phyloP scores from a whole-genome alignment of 306 rosid genomes.

The Gleditsia sinensis region DNA sequence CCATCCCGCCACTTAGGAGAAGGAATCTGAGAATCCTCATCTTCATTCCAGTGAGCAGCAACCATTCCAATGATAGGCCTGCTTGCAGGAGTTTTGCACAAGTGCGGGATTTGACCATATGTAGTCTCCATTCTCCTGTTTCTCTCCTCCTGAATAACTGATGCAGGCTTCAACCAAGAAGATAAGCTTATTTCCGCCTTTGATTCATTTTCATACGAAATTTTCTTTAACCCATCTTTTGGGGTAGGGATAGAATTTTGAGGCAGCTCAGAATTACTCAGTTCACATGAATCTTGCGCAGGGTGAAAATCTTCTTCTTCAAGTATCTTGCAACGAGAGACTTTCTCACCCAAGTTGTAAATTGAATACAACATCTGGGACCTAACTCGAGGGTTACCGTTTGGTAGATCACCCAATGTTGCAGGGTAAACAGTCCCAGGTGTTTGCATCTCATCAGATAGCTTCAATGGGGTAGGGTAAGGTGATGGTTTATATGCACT shows the following conservation, averaged over 20 bases:
- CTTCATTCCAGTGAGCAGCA: slow-evolving; percentile 86
- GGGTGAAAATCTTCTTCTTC: slow-evolving; percentile 48
- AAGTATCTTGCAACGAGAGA: slow-evolving; percentile 41
- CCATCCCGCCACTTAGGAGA: slow-evolving; percentile 91
- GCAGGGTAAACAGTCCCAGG: slow-evolving; percentile 77
- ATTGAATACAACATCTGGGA: slow-evolving; percentile 61
- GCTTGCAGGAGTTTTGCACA: slow-evolving; percentile 60
- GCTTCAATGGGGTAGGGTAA: slow-evolving; percentile 75
- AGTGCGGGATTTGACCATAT: slow-evolving; percentile 28
- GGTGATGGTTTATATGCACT: slow-evolving; percentile 51
- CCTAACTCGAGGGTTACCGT: slow-evolving; percentile 56
- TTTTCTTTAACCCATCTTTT: slow-evolving; percentile 39
- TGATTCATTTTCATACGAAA: slow-evolving; percentile 43
- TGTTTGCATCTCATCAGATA: slow-evolving; percentile 79
- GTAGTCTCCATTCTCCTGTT: slow-evolving; percentile 40
- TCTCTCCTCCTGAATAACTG: slow-evolving; percentile 47
- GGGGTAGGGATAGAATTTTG: slow-evolving; percentile 46
- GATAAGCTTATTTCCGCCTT: slow-evolving; percentile 70
- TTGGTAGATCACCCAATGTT: slow-evolving; percentile 40
- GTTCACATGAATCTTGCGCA: slow-evolving; percentile 45
- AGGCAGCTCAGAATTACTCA: slow-evolving; percentile 48
- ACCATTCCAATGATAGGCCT: slow-evolving; percentile 92
- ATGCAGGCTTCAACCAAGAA: slow-evolving; percentile 72
- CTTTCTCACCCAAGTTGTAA: slow-evolving; percentile 44
- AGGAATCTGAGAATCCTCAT: slow-evolving; percentile 57